Evolutionary conservation across 176 grass and related monocot species (phyloP), one percentile per base, ranked within the genome.

Genomic region (Aegilops longissima): DNA sequence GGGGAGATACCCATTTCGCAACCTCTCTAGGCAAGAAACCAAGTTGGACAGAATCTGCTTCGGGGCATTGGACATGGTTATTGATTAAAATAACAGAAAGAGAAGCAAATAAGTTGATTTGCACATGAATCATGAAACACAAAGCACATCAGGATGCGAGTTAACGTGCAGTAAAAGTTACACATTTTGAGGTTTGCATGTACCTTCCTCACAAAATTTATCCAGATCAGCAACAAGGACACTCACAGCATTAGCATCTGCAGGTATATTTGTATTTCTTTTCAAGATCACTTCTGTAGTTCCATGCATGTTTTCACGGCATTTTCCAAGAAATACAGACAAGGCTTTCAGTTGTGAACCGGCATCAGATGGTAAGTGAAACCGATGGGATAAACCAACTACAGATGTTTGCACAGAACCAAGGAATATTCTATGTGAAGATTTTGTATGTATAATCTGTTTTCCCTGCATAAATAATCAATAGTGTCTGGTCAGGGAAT

Each of bases 1-100:
- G 95, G 85, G 95, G 89, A 72, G 95, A 93, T 84, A 95, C 89
- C 95, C 93, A 97, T 69, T 95, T 93, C 13, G 93, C 93, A 33
- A 92, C 90, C 47, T 97, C 95, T 88, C 87, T 97, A 82, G 95
- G 95, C 80, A 97, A 90, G 84, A 97, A 97, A 87, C 95, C 95
- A 85, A 97, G 95, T 61, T 91, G 89, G 35, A 93, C 70, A 61
- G 83, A 90, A 93, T 93, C 93, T 97, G 81, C 25, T 89, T 67
- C 17, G 75, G 38, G 14, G 58, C 40, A 89, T 64, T 61, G 30
- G 21, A 73, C 18, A 89, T 83, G 38, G 42, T 81, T 82, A 81
- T 61, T 71, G 16, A 35, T 39, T 78, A 36, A 18, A 73, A 44
- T 58, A 40, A 66, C 40, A 76, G 7, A 59, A 59, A 77, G 68